phyloP scores from a whole-genome alignment of 2,329 filamentous ascomycete genomes.

The Tolypocladium cylindrosporum region DNA sequence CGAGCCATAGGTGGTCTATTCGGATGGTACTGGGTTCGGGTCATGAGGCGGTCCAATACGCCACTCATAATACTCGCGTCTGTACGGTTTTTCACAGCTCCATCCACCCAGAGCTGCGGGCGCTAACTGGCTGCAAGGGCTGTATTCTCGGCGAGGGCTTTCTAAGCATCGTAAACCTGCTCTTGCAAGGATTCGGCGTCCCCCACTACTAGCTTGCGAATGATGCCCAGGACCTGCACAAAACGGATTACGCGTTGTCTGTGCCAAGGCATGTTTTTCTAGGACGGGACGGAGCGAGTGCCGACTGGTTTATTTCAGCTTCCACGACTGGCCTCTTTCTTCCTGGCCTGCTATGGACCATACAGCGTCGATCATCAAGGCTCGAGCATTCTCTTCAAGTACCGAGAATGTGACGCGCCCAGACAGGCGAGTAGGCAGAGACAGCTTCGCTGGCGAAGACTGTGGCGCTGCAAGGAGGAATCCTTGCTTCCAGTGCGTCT shows the following conservation, averaged over 20 bases:
- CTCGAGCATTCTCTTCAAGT: slow-evolving; percentile 58
- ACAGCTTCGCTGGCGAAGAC: slow-evolving; percentile 33
- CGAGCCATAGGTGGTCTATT: slow-evolving; percentile 67
- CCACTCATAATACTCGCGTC: slow-evolving; percentile 81
- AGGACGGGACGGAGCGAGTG: neutral
- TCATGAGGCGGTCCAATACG: slow-evolving; percentile 48
- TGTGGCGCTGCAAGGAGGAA: slow-evolving; percentile 59
- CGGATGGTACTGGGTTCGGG: slow-evolving; percentile 67
- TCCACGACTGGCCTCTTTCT: slow-evolving; percentile 39
- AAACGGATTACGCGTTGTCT: no score
- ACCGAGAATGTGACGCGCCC: slow-evolving; percentile 65
- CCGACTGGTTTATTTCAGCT: slow-evolving; percentile 27
- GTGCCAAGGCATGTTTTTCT: neutral
- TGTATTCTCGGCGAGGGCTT: slow-evolving; percentile 90
- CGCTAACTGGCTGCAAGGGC: slow-evolving; percentile 37
- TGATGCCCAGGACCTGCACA: neutral
- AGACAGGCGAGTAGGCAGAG: slow-evolving; percentile 46
- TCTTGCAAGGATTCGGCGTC: slow-evolving; percentile 66
- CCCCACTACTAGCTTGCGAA: slow-evolving; percentile 52
- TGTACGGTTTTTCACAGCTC: slow-evolving; percentile 25
- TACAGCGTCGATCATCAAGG: slow-evolving; percentile 51
- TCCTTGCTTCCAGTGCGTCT: slow-evolving; percentile 88
- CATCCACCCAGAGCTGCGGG: neutral
- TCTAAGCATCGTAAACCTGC: slow-evolving; percentile 80
- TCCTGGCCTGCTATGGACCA: slow-evolving; percentile 43